Base-by-base conservation (phyloP, 805 yeast species). In the Pichia gijzeniarum region DNA sequence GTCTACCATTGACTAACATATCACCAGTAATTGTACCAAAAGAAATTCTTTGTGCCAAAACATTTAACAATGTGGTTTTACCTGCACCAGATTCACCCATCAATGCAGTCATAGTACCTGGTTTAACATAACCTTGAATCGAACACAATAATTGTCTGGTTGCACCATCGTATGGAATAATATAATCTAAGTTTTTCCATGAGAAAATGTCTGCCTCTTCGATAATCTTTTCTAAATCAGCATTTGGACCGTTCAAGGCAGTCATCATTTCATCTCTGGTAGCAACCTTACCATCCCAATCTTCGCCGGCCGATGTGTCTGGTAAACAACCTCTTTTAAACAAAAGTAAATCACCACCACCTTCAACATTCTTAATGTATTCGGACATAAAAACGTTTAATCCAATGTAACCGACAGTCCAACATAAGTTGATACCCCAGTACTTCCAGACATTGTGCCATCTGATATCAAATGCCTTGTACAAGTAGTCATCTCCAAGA, bases 381-480 rank as follows among this genome's bases (percentile, higher is more conserved):
- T 68, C 72, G 17, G 58, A 59, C 16, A 62, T 52, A 10, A 63
- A 6, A 28, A 59, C 61, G 12, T 61, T 53, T 14, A 64, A 4
- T 10, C 43, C 40, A 38, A 72, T 54, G 58, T 71, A 70, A 51
- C 73, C 70, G 12, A 70, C 35, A 36, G 67, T 58, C 54, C 68
- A 73, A 9, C 63, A 74, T 53, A 73, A 40, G 39, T 68, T 45
- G 46, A 76, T 70, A 51, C 80, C 95, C 48, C 81, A 72, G 60
- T 87, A 83, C 67, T 95, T 78, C 95, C 95, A 87, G 42, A 76
- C 73, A 61, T 87, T 85, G 19, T 63, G 53, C 56, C 72, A 77
- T 21, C 57, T 61, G 67, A 80, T 86, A 37, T 63, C 60, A 63
- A 62, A 86, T 10, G 79, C 60, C 7, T 55, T 55, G 4, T 52